phyloP scores from a whole-genome alignment of 2,329 filamentous ascomycete genomes.

The Phialemoniopsis sp. region DNA sequence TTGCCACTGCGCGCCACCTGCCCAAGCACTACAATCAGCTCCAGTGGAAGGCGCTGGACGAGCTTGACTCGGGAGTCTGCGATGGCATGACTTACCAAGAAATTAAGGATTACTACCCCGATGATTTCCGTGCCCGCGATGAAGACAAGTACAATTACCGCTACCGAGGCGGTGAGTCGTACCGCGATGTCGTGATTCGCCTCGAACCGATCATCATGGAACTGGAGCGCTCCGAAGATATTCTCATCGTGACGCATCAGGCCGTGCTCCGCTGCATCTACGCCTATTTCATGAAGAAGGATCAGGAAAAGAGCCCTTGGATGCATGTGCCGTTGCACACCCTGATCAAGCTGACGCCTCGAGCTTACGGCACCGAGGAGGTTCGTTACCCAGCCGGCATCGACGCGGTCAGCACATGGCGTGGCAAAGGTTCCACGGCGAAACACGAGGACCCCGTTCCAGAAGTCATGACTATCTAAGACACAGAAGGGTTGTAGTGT shows the following conservation, averaged over 20 bases:
- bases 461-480: constrained; percentile 12
- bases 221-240: constrained; percentile 90
- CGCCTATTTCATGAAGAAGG: constrained; percentile 97
- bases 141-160: constrained; percentile 99
- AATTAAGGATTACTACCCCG: constrained; percentile 85
- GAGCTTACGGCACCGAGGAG: constrained; percentile 90
- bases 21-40: constrained; percentile 83
- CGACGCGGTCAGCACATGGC: constrained; percentile 92
- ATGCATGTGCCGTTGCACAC: constrained; percentile 98
- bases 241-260: constrained; percentile 97
- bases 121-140: constrained; percentile 92
- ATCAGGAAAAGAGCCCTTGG: constrained; percentile 91
- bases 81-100: constrained; percentile 95
- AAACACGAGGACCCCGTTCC: constrained; percentile 68
- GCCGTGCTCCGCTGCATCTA: constrained; percentile 96
- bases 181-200: constrained; percentile 95
- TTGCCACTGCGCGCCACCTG: constrained; percentile 83
- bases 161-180: constrained; percentile 91
- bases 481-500: too few species aligned
- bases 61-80: constrained; percentile 94
- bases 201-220: constrained; percentile 99
- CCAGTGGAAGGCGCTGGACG: constrained; percentile 97
- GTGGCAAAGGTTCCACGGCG: constrained; percentile 87
- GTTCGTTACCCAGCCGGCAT: constrained; percentile 86
- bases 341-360: constrained; percentile 91